These are phyloP conservation scores for Bathelium albidoporum DNA, from an alignment of 495 filamentous ascomycete genomes.

Conservation along the genomic window DNA sequence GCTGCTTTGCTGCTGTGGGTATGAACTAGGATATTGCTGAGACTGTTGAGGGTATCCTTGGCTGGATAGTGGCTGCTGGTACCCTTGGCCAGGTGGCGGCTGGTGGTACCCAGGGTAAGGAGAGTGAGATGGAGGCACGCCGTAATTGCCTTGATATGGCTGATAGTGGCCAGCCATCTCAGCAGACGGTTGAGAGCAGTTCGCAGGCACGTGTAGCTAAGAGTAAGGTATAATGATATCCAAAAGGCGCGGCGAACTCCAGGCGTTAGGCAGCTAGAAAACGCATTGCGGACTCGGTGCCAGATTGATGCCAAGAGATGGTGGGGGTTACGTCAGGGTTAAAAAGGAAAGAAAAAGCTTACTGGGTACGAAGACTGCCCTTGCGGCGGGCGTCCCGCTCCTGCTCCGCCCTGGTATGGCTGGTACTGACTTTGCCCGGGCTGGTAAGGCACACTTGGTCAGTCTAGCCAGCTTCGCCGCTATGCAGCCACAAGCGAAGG, in stretches of 20 bases:
- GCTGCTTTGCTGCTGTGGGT: conserved; percentile 10
- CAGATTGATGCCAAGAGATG: background rate
- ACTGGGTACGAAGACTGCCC: background rate
- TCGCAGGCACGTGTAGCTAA: background rate
- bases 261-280: background rate
- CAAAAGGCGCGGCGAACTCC: background rate
- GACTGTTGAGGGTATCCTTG: conserved; percentile 5
- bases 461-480: background rate
- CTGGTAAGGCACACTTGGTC: background rate
- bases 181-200: background rate
- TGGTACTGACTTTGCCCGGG: background rate
- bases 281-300: background rate
- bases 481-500: background rate
- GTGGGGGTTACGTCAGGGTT: background rate
- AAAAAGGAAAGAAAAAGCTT: background rate
- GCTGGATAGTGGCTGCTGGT: conserved; percentile 7
- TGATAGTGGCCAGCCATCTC: background rate
- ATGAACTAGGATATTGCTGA: no score
- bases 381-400: background rate
- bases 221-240: background rate
- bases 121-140: background rate
- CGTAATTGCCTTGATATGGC: background rate
- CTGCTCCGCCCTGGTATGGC: background rate
- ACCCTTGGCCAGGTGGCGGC: conserved; percentile 7
- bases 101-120: background rate